These are phyloP conservation scores for Plasmodium relictum DNA, from an alignment of 169 alveolate genomes.

Conservation along the genomic window DNA sequence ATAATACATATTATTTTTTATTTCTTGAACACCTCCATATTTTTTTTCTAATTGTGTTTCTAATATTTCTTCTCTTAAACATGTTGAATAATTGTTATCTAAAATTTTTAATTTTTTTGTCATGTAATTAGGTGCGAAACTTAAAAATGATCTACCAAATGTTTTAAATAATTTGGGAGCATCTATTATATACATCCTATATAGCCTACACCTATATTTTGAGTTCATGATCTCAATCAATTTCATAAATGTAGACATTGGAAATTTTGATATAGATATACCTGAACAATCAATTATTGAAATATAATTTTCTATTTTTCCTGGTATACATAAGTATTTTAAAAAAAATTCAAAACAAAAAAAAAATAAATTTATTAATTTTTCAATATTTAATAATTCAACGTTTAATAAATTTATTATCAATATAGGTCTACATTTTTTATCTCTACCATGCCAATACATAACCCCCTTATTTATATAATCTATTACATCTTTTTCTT, in stretches of 20 bases:
- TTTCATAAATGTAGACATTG: slow-evolving; percentile 77
- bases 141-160: slow-evolving; percentile 75
- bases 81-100: slow-evolving; percentile 57
- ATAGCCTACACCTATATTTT: slow-evolving; percentile 81
- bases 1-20: slow-evolving; percentile 65
- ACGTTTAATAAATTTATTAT: slow-evolving; percentile 78
- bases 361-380: slow-evolving; percentile 63
- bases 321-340: slow-evolving; percentile 82
- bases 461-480: slow-evolving; percentile 78
- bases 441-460: slow-evolving; percentile 85
- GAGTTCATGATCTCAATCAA: slow-evolving; percentile 79
- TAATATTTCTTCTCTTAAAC: slow-evolving; percentile 58
- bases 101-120: slow-evolving; percentile 78
- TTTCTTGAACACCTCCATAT: slow-evolving; percentile 78
- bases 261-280: slow-evolving; percentile 77
- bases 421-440: slow-evolving; percentile 80
- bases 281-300: slow-evolving; percentile 81
- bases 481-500: slow-evolving; percentile 71
- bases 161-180: slow-evolving; percentile 80
- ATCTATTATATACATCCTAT: slow-evolving; percentile 78
- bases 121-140: slow-evolving; percentile 77
- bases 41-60: slow-evolving; percentile 79
- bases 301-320: slow-evolving; percentile 79
- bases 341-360: slow-evolving; percentile 78
- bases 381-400: slow-evolving; percentile 39